Percentiles rank a stretch among this genome's conserved stretches.
phyloP scores from a whole-genome alignment of 2,329 filamentous ascomycete genomes.

The Exophiala mesophila region DNA sequence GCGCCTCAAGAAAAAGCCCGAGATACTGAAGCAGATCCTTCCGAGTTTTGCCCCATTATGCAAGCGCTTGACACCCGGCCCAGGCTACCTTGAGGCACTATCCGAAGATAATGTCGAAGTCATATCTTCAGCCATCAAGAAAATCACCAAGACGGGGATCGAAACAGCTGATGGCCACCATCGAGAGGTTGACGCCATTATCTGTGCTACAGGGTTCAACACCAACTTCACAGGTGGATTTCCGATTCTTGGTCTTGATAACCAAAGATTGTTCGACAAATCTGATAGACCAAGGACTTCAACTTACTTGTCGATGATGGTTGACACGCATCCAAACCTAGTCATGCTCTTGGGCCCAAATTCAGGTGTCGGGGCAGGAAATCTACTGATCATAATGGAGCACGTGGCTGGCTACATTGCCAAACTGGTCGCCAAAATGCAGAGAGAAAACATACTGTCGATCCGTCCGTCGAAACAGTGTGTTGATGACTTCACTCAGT shows the following conservation, averaged over 20 bases:
- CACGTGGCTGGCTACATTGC: conserved; percentile 44
- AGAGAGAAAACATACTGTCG: conserved; percentile 34
- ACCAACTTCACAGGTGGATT: conserved; percentile 6
- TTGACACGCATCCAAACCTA: conserved; percentile 31
- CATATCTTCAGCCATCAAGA: conserved; percentile 1
- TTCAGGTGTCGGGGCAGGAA: conserved; percentile 7
- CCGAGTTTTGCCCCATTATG: too few species aligned
- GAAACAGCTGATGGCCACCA: conserved; percentile 29
- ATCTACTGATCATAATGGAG: conserved; percentile 9
- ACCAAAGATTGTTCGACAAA: conserved; percentile 27
- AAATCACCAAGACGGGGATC: conserved; percentile 28
- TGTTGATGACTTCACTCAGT: conserved; percentile 46
- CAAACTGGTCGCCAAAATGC: conserved; percentile 45
- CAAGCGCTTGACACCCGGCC: conserved; percentile 42
- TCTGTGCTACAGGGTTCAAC: conserved; percentile 30
- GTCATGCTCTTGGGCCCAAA: conserved; percentile 24
- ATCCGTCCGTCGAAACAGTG: conserved; percentile 39
- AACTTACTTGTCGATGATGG: conserved; percentile 29
- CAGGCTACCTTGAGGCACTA: conserved; percentile 33
- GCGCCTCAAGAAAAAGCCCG: too few species aligned
- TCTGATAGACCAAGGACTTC: conserved; percentile 25
- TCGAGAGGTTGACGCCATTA: conserved; percentile 31
- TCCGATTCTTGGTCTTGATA: conserved; percentile 11
- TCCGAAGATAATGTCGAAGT: conserved; percentile 21
- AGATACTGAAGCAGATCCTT: too few species aligned